Evolutionary conservation across 2,329 filamentous ascomycete species (phyloP), one percentile per base, ranked within the genome.

Genomic region (Aspergillus cejpii): DNA sequence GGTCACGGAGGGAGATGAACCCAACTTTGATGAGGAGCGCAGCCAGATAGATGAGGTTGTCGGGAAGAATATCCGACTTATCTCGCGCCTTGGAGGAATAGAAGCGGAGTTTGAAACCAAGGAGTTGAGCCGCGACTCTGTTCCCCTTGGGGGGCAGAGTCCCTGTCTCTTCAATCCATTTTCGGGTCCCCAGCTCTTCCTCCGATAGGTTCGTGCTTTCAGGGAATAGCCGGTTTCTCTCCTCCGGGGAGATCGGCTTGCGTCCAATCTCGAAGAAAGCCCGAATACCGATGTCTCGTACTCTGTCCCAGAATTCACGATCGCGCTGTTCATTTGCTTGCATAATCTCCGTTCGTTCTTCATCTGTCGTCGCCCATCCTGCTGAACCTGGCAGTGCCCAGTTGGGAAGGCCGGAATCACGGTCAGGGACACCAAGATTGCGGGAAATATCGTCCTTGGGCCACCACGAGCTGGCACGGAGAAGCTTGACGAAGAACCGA

Each of bases 381-480:
- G 74, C 63, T 37, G 81, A 87, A 11, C 79, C 80, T 8, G 90
- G 89, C 19, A 86, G 70, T 11, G 90, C 90, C 91, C 92, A 96
- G 21, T 74, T 74, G 0, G 91, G 92, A n/a, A 97, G 72, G 0
- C 86, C 84, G 14, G 72, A 71, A 37, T 78, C 70, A 17, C 70
- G 68, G 26, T 50, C 48, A 29, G 44, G 39, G 12, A 52, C 48
- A 19, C 60, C 59, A 8, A 52, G 36, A 12, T 43, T 49, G 34
- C 75, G 70, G 8, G 73, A 62, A 24, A 77, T 74, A 39, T 79
- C 80, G 39, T 83, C 69, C 44, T 77, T 81, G 1, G 92, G 92
- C 92, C 92, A 98, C 92, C 92, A 98, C 19, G 91, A 94, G 70
- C 91, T 97, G 47, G 83, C 82, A 46, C 91, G 79, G 19, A 98